Evolutionary conservation across 108 stramenopile genomes (phyloP), one percentile per base, ranked within the genome.

Genomic region (Nitzschia palea): DNA sequence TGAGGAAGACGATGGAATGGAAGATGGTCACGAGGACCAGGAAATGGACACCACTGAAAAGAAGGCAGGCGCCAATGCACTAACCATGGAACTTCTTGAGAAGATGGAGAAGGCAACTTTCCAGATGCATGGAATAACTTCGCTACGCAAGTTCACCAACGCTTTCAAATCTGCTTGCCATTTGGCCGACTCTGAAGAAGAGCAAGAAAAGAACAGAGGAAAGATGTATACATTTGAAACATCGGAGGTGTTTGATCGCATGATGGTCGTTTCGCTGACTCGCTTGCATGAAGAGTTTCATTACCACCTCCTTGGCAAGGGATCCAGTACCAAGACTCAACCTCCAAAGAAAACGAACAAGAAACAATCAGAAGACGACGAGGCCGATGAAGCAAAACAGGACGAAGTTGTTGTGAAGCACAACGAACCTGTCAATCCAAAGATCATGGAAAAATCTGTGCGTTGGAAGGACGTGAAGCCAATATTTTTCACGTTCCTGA

Each of bases 161-260:
- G 88, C 86, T 17, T 95, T 81, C 76, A 84, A 75, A 45, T 84
- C 90, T 26, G 94, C 94, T 14, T 93, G 89, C 73, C 89, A 89
- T 66, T 58, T 93, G 65, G 61, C 68, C 3, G 80, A 85, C 68
- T 73, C 82, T 15, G 74, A 68, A 35, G 73, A 65, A 18, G 57
- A 73, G 10, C 68, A 83, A 57, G 48, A 29, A 40, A 65, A 53
- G 12, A 26, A 29, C 23, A 48, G 59, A 36, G 67, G 67, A 23
- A 80, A 81, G 55, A 74, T 68, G 42, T 94, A 86, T 70, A 69
- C 65, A 2, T 84, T 94, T 57, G 88, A 87, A 15, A 80, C 80
- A 18, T 85, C 89, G 0, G 70, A 79, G 20, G 86, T 88, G 10
- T 91, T 87, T 68, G 88, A 91, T 86, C 72, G 82, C 35, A 55